A percentile compares a stretch with the other conserved stretches of the same genome.
Evolutionary conservation across 2,329 filamentous ascomycete species (phyloP).

Genomic region (Trichoderma atrobrunneum): DNA sequence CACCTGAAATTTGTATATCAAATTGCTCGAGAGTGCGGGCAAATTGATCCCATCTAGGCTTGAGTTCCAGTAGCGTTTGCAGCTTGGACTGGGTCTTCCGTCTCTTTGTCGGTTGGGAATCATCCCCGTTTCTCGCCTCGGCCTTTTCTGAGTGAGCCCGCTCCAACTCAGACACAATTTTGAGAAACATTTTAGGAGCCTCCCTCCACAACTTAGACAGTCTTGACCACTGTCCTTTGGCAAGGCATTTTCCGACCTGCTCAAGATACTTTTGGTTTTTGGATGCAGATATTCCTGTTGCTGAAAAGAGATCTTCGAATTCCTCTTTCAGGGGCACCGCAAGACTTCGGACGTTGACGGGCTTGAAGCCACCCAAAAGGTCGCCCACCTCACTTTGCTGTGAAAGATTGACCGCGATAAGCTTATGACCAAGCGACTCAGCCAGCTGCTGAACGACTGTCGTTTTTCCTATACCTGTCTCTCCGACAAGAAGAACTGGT

Average conservation of each 20-base stretch:
- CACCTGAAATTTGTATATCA: conserved; percentile 71
- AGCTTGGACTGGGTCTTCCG: conserved; percentile 66
- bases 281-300: conserved; percentile 78
- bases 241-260: conserved; percentile 73
- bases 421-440: conserved; percentile 75
- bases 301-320: conserved; percentile 84
- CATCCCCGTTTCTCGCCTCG: conserved; percentile 33
- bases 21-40: conserved; percentile 71
- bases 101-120: conserved; percentile 65
- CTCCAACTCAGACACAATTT: conserved; percentile 58
- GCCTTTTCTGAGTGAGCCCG: conserved; percentile 42
- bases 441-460: conserved; percentile 93
- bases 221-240: conserved; percentile 82
- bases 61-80: conserved; percentile 56
- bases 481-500: conserved; percentile 90
- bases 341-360: conserved; percentile 83
- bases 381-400: conserved; percentile 98
- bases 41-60: conserved; percentile 77
- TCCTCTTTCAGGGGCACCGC: conserved; percentile 89
- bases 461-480: conserved; percentile 98
- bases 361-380: conserved; percentile 92
- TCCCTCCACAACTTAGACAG: conserved; percentile 84
- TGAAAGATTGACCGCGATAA: conserved; percentile 92
- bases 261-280: conserved; percentile 87
- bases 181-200: conserved; percentile 81